Evolutionary conservation across 768 basidiomycete species (phyloP), one percentile per base, ranked within the genome.

Genomic region (Crassisporium funariophilum): DNA sequence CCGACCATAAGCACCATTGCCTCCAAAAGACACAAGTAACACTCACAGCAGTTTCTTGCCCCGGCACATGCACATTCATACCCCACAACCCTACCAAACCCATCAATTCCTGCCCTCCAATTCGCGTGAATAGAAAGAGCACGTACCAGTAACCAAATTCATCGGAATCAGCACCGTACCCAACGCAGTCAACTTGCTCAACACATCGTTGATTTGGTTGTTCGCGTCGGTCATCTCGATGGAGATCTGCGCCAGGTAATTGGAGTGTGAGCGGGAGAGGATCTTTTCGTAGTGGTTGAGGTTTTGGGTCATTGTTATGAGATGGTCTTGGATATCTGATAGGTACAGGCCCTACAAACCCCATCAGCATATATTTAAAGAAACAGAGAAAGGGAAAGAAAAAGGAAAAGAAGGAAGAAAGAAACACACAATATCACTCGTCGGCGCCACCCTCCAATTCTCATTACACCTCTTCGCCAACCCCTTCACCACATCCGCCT

Each of bases 171-270:
- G 86, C 4, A 99, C 84, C 5, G 97, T 99, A 79, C 97, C 97
- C 36, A 99, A 79, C 5, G 97, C 95, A 0, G 97, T 98, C 50
- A 99, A 75, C 73, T 98, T 98, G 4, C 91, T 92, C 4, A 98
- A 82, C 2, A 99, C 97, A 62, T 98, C 94, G 70, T 99, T 99
- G 73, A 98, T 99, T 73, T 98, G 94, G 67, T 99, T 99, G 71
- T 99, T 99, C 33, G 97, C 97, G 59, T 98, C 95, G 25, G 93
- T 95, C 95, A 98, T 99, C 74, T 98, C 97, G 69, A 99, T 98
- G 34, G 94, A 97, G 57, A 99, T 99, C 61, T 98, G 97, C 1
- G 97, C 97, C 41, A 99, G 86, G 71, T 99, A 99, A 65, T 99
- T 99, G 27, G 95, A 98, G 68, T 99, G 97, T 31, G 95, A 98